Base-by-base conservation (phyloP, 2,329 filamentous ascomycete species). In the Acrocalymma vagum region DNA sequence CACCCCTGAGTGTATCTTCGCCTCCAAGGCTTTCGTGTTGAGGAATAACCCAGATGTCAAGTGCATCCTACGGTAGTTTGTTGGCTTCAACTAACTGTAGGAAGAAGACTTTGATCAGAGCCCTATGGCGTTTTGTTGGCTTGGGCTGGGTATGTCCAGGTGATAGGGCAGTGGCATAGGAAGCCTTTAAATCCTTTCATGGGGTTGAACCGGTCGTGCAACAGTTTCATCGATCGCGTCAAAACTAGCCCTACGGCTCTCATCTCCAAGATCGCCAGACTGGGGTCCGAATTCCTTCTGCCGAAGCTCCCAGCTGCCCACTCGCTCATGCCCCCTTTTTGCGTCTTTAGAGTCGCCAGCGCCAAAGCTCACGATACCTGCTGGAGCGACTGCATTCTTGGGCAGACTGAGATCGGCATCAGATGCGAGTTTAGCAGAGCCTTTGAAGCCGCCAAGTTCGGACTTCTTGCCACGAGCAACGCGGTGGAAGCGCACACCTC, bases 301-400 rank as follows among this genome's bases (percentile, higher is more conserved):
- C 25, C 59, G 45, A 63, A 83, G 61, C 58, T 83, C 81, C 81
- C 81, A 84, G 45, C 80, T 83, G 1, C 78, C 80, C 13, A 77
- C 69, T 28, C 80, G 67, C 63, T 82, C 80, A 57, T 82, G 75
- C 2, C 72, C 72, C 14, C 46, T 47, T 10, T 45, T 48, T 1
- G 14, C 30, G 52, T 26, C 42, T 17, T 45, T 47, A 17, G 53
- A 53, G 7, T 49, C 51, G 5, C 23, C 36, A 5, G 29, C 38
- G 6, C 59, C 43, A 34, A 60, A 36, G 43, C 62, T 24, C 51
- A 65, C 35, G 45, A 62, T 53, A 1, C 57, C 60, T 10, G 62
- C 63, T n/a, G 60, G 62, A 36, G 56, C 58, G 8, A 55, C 71
- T 2, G 66, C 73, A 38, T 73, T 73, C 32, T 73, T 73, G 1